These are phyloP conservation scores for Tylopilus plumbeoviolaceoides DNA, from an alignment of 768 basidiomycete species.

Conservation along the genomic window DNA sequence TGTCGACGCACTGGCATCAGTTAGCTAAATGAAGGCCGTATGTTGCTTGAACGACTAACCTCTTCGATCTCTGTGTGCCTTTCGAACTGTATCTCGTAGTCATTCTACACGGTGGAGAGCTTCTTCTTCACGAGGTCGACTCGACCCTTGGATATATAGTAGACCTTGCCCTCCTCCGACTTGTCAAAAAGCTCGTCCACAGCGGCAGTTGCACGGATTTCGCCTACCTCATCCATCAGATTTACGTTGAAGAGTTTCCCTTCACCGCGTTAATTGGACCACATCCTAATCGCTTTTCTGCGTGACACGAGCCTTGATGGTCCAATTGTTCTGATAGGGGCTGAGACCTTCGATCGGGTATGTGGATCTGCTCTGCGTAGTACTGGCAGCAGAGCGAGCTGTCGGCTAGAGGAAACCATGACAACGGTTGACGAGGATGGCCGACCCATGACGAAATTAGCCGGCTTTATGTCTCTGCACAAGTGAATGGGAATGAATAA, in stretches of 20 bases:
- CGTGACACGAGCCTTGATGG: too few relatives aligned
- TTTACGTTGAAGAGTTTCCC: too few relatives aligned
- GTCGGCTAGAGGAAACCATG: too few relatives aligned
- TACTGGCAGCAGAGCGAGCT: too few relatives aligned
- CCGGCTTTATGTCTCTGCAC: constrained; percentile 96
- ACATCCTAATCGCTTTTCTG: too few relatives aligned
- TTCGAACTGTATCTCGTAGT: too few relatives aligned
- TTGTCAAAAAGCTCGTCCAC: constrained; percentile 83
- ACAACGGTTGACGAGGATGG: constrained; percentile 54
- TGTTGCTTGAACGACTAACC: not conserved
- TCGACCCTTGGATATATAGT: constrained; percentile 81
- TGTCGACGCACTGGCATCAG: constrained; percentile 64
- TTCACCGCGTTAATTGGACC: too few relatives aligned
- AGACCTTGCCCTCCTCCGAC: too few relatives aligned
- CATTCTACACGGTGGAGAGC: constrained; percentile 81
- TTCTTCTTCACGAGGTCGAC: constrained; percentile 99
- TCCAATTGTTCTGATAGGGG: too few relatives aligned
- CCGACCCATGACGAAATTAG: constrained; percentile 94
- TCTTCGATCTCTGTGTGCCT: too few relatives aligned
- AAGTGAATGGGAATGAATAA: constrained; percentile 92
- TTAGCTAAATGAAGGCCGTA: constrained; percentile 3
- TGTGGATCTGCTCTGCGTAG: too few relatives aligned
- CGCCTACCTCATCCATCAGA: constrained; percentile 91
- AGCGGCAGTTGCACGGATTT: constrained; percentile 82
- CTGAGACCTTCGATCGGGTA: too few relatives aligned